phyloP scores from a whole-genome alignment of 2,329 filamentous ascomycete species.

The Fusarium pilosicola region DNA sequence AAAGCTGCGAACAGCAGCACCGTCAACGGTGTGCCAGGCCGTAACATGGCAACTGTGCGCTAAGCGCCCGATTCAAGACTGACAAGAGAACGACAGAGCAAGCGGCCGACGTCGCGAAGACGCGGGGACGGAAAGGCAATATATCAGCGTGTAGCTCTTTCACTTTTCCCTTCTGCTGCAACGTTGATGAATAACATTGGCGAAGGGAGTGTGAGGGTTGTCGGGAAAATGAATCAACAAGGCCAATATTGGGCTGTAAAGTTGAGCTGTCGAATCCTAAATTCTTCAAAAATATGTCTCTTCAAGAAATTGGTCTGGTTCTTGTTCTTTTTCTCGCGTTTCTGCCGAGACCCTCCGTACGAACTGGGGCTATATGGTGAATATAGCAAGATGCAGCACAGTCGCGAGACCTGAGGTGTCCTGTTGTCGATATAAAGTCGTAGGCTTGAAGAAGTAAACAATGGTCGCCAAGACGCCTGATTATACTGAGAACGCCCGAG shows the following conservation, averaged over 20 bases:
- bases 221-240: background rate
- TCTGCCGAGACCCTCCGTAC: background rate
- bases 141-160: conserved; percentile 2
- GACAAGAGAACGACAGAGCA: conserved; percentile 15
- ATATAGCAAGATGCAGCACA: conserved; percentile 17
- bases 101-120: conserved; percentile 39
- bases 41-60: conserved; percentile 72
- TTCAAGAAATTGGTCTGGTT: background rate
- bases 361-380: conserved; percentile 13
- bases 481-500: background rate
- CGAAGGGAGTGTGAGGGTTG: conserved; percentile 3
- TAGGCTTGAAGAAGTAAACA: conserved; percentile 2
- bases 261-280: background rate
- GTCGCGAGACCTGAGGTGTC: conserved; percentile 16
- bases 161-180: conserved; percentile 2
- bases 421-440: background rate
- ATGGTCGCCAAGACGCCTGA: background rate
- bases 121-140: conserved; percentile 24
- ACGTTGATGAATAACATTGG: conserved; percentile 20
- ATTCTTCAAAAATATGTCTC: background rate
- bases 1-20: conserved; percentile 88
- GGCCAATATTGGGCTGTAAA: background rate
- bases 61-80: conserved; percentile 28
- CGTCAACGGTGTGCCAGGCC: conserved; percentile 90
- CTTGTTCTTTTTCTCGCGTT: background rate